Percentiles rank a stretch among this genome's conserved stretches.
phyloP scores from a whole-genome alignment of 495 filamentous ascomycete genomes.

The Hyaloscypha bicolor region DNA sequence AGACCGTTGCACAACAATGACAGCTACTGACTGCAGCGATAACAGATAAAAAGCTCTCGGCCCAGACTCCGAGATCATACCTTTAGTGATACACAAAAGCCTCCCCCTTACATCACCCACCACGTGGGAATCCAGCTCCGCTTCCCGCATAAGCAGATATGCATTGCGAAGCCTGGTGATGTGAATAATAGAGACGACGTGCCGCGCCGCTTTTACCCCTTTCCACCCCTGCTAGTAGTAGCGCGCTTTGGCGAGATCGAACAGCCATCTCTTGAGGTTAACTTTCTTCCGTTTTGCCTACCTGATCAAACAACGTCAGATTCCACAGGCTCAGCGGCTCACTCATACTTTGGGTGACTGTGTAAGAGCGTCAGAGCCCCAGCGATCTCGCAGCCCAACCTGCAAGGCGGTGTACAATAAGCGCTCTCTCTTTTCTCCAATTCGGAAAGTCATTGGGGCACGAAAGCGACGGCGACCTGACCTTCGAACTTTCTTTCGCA shows the following conservation, averaged over 20 bases:
- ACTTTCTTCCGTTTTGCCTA: not conserved
- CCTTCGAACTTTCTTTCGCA: slow-evolving; percentile 26
- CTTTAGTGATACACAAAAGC: not conserved
- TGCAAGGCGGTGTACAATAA: slow-evolving; percentile 6
- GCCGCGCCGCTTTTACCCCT: too few relatives aligned
- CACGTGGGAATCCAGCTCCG: not conserved
- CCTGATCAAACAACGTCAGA: not conserved
- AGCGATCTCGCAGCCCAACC: not conserved
- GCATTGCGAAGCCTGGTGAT: not conserved
- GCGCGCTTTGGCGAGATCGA: not conserved
- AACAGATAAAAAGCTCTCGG: not conserved
- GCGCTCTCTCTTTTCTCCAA: not conserved
- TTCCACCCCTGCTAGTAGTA: not conserved
- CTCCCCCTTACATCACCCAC: not conserved
- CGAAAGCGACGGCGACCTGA: not conserved
- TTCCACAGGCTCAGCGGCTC: not conserved
- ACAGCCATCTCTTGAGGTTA: not conserved
- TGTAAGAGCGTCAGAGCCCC: not conserved
- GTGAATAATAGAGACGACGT: too few relatives aligned
- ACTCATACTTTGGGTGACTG: not conserved
- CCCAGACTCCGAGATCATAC: not conserved
- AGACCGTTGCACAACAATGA: not conserved
- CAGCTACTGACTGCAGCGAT: not conserved
- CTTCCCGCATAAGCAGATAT: not conserved
- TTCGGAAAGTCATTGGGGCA: slow-evolving; percentile 17